Evolutionary conservation across 1,284 basidiomycete species (phyloP).

Genomic region (Microbotryum intermedium): DNA sequence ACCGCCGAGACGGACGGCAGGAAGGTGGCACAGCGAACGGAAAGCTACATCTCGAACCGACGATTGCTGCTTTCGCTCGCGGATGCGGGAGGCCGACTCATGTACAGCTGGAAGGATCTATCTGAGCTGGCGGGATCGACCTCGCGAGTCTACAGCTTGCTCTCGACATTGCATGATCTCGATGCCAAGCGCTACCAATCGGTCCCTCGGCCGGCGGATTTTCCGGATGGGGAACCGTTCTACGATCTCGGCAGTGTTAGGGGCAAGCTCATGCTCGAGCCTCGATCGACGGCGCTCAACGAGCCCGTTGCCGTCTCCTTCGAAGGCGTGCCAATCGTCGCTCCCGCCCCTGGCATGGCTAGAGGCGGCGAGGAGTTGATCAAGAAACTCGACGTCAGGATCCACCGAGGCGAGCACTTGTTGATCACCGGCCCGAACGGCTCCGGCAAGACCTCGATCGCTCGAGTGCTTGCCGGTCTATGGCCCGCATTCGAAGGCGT

Average conservation of each 20-base stretch:
- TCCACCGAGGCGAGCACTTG: constrained; percentile 73
- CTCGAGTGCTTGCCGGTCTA: constrained; percentile 73
- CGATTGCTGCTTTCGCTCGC: constrained; percentile 83
- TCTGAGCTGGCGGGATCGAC: constrained; percentile 89
- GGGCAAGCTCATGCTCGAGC: constrained; percentile 37
- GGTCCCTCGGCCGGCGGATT: constrained; percentile 43
- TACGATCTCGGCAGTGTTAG: constrained; percentile 44
- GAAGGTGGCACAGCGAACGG: constrained; percentile 36
- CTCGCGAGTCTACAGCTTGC: constrained; percentile 74
- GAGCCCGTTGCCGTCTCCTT: constrained; percentile 46
- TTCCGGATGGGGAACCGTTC: constrained; percentile 34
- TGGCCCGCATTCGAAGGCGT: constrained; percentile 55
- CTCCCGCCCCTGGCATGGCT: constrained; percentile 46
- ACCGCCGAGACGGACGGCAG: neutral
- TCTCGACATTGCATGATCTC: constrained; percentile 75
- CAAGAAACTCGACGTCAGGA: constrained; percentile 58
- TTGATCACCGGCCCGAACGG: constrained; percentile 78
- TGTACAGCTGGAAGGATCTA: constrained; percentile 56
- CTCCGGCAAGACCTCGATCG: constrained; percentile 84
- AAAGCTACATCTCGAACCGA: constrained; percentile 79
- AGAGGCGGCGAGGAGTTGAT: constrained; percentile 57
- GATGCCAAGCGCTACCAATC: constrained; percentile 39
- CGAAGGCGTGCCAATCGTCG: constrained; percentile 63
- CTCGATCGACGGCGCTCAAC: constrained; percentile 34
- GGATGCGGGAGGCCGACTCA: constrained; percentile 69